A percentile compares a stretch with the other conserved stretches of the same genome.
Evolutionary conservation across 176 grass and related monocot genomes (phyloP).

Genomic region (Miscanthus lutarioriparius): DNA sequence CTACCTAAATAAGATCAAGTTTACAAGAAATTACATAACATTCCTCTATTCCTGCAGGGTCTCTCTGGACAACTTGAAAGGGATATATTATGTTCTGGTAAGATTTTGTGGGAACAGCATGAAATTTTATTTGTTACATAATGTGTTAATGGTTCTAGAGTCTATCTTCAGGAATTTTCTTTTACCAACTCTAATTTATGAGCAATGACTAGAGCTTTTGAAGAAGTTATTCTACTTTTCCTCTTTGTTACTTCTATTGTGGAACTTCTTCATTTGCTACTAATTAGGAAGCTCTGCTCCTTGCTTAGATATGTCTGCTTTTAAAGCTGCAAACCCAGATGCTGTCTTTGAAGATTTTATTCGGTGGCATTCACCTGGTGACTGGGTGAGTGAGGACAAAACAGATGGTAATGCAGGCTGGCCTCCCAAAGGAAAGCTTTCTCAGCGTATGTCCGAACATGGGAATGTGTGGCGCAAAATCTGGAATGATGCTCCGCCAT

Average conservation of each 20-base stretch:
- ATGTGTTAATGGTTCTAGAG: not conserved
- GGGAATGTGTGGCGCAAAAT: conserved; percentile 95
- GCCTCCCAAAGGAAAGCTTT: conserved; percentile 88
- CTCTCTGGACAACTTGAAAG: conserved; percentile 91
- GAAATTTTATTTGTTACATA: not conserved
- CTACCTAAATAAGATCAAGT: conserved; percentile 34
- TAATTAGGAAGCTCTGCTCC: conserved; percentile 27
- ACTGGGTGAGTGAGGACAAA: conserved; percentile 71
- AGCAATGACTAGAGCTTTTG: not conserved
- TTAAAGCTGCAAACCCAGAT: conserved; percentile 98
- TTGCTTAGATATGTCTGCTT: conserved; percentile 96
- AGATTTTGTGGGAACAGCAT: conserved; percentile 30
- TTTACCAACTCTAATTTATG: conserved; percentile 26
- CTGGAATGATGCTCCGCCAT: conserved; percentile 83
- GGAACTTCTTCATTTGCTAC: conserved; percentile 15
- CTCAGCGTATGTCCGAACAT: conserved; percentile 88
- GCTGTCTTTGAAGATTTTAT: conserved; percentile 98
- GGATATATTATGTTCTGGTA: conserved; percentile 92
- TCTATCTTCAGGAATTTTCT: conserved; percentile 27
- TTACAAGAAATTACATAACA: conserved; percentile 21
- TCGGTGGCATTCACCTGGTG: conserved; percentile 96
- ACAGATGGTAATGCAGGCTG: conserved; percentile 52
- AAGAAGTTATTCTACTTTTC: not conserved
- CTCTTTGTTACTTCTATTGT: not conserved
- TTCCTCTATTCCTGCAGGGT: conserved; percentile 59